phyloP scores from a whole-genome alignment of 148 eudicot species.

The Heliosperma pusillum region DNA sequence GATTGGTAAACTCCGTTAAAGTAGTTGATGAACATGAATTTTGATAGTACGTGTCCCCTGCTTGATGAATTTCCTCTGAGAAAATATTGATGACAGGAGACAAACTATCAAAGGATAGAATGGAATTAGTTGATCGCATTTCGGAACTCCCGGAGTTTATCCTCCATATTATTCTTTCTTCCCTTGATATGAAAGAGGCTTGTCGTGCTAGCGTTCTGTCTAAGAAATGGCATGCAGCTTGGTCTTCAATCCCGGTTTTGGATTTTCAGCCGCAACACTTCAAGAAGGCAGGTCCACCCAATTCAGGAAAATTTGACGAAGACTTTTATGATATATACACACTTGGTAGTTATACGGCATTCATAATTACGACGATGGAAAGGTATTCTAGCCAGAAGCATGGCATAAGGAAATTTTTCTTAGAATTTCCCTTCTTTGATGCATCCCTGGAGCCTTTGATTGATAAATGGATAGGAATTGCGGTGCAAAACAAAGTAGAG shows the following conservation, averaged over 20 bases:
- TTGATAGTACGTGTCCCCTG: not conserved
- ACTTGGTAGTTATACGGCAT: not conserved
- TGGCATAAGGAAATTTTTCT: not conserved
- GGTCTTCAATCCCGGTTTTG: not conserved
- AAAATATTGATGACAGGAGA: not conserved
- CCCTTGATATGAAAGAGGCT: not conserved
- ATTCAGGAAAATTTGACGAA: no score
- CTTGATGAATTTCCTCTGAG: not conserved
- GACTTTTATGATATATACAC: not conserved
- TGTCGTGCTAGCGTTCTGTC: not conserved
- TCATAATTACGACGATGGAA: not conserved
- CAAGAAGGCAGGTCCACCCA: no score
- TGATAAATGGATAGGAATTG: slow-evolving; percentile 1
- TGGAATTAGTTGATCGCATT: no score
- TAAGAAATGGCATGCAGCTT: not conserved
- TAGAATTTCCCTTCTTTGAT: not conserved
- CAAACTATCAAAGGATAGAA: no score
- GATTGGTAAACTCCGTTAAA: no score
- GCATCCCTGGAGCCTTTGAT: not conserved
- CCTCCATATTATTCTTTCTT: not conserved
- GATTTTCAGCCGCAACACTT: not conserved
- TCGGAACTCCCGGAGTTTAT: slow-evolving; percentile 3
- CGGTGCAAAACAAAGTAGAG: not conserved
- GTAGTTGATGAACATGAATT: no score
- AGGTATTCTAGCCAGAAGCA: not conserved